These are phyloP conservation scores for Thielaviopsis ethacetica DNA, from an alignment of 2,329 filamentous ascomycete species.

Conservation along the genomic window DNA sequence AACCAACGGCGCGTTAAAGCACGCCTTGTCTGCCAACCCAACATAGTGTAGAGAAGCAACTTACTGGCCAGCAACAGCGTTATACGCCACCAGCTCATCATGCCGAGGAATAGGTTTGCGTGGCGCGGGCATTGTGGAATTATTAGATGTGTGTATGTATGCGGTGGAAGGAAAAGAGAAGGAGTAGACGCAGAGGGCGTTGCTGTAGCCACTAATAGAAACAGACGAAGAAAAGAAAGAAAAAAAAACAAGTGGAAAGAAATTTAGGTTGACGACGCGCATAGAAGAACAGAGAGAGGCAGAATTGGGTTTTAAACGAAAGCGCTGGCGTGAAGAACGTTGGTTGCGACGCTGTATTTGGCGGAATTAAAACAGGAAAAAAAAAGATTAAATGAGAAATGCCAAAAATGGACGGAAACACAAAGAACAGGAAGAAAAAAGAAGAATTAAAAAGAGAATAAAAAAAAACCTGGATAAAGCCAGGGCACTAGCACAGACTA, in stretches of 20 bases:
- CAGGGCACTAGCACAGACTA: background rate
- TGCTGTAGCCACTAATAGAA: background rate
- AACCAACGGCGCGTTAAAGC: background rate
- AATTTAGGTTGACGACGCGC: background rate
- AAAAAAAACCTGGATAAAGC: background rate
- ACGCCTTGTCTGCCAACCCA: background rate
- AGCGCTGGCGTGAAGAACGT: background rate
- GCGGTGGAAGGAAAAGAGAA: background rate
- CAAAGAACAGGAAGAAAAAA: background rate
- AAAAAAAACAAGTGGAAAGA: background rate
- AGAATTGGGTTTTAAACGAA: background rate
- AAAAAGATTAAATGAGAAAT: background rate
- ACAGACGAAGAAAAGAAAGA: background rate
- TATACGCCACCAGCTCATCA: conserved; percentile 30
- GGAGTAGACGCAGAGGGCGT: background rate
- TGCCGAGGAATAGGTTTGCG: background rate
- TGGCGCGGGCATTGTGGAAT: background rate
- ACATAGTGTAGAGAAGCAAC: conserved; percentile 20
- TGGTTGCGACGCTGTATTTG: background rate
- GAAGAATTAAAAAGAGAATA: background rate
- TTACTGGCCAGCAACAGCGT: conserved; percentile 75
- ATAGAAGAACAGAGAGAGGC: background rate
- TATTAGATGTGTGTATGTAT: background rate
- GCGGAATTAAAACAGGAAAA: background rate
- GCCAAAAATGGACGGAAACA: background rate